Percentiles rank a stretch among this genome's conserved stretches.
Evolutionary conservation across 176 grass and related monocot species (phyloP).

Genomic region (Phyllostachys edulis): DNA sequence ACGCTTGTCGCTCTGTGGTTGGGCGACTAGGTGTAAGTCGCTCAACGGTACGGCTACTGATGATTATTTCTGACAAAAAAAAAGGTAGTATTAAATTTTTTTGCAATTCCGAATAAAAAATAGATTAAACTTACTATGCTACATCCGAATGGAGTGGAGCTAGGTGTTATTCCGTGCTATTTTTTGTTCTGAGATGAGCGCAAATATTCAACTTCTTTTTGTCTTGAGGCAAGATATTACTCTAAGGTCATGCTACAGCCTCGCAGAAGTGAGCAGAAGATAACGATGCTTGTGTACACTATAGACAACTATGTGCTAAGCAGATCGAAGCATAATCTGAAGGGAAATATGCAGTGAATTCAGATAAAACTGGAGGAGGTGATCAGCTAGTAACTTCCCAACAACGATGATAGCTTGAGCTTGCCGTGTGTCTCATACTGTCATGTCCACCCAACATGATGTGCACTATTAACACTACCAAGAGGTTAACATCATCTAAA

Average conservation of each 20-base stretch:
- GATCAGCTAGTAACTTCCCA: background rate
- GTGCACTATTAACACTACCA: background rate
- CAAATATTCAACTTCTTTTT: background rate
- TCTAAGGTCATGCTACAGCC: background rate
- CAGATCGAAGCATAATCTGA: background rate
- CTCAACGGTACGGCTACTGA: no score
- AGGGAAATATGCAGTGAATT: background rate
- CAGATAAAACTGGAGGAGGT: background rate
- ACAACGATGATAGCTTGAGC: background rate
- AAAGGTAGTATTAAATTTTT: no score
- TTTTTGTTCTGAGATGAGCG: background rate
- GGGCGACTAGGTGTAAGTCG: no score
- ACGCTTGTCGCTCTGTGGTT: no score
- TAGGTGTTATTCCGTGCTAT: background rate
- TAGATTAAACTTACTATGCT: background rate
- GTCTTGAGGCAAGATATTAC: background rate
- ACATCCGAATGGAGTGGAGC: background rate
- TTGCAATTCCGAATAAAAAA: no score
- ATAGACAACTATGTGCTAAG: background rate
- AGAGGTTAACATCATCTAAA: background rate
- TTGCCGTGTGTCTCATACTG: background rate
- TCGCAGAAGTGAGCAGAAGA: background rate
- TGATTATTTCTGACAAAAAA: no score
- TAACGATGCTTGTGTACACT: background rate
- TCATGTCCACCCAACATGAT: background rate